Evolutionary conservation across 2,329 filamentous ascomycete genomes (phyloP).

Genomic region (Hypomyces rosellus): DNA sequence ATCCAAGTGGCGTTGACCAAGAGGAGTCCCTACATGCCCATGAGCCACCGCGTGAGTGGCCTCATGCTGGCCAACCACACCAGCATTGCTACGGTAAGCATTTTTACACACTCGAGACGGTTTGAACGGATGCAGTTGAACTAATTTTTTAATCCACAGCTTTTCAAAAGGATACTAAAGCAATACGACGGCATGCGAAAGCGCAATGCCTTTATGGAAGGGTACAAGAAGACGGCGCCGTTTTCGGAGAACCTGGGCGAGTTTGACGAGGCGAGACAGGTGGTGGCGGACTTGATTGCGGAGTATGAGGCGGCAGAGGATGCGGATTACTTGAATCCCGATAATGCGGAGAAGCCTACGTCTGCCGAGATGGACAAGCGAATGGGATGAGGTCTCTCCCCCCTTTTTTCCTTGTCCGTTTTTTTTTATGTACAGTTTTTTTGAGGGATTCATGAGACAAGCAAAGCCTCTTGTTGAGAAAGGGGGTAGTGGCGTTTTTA

Average conservation of each 20-base stretch:
- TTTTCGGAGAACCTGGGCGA: slow-evolving; percentile 89
- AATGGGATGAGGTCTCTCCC: slow-evolving; percentile 29
- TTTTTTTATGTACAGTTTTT: neutral
- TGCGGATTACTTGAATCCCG: slow-evolving; percentile 80
- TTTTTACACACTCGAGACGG: too few species aligned
- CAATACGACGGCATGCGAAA: slow-evolving; percentile 95
- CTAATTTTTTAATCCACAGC: slow-evolving; percentile 30
- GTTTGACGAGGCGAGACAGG: slow-evolving; percentile 90
- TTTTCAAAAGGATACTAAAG: slow-evolving; percentile 88
- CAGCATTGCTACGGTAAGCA: slow-evolving; percentile 75
- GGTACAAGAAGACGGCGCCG: slow-evolving; percentile 90
- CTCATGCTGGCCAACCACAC: slow-evolving; percentile 98
- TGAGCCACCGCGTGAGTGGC: slow-evolving; percentile 89
- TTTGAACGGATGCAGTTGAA: neutral
- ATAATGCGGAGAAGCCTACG: slow-evolving; percentile 46
- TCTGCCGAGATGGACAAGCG: slow-evolving; percentile 50
- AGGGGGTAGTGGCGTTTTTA: neutral
- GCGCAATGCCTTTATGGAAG: slow-evolving; percentile 92
- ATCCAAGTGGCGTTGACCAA: slow-evolving; percentile 97
- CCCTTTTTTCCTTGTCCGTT: neutral
- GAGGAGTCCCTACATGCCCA: slow-evolving; percentile 91
- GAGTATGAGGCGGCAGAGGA: slow-evolving; percentile 96
- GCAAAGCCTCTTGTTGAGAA: too few species aligned
- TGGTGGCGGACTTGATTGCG: slow-evolving; percentile 82
- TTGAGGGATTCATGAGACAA: neutral